Evolutionary conservation across 768 basidiomycete genomes (phyloP), one percentile per base, ranked within the genome.

Genomic region (Pleurotus tuoliensis): DNA sequence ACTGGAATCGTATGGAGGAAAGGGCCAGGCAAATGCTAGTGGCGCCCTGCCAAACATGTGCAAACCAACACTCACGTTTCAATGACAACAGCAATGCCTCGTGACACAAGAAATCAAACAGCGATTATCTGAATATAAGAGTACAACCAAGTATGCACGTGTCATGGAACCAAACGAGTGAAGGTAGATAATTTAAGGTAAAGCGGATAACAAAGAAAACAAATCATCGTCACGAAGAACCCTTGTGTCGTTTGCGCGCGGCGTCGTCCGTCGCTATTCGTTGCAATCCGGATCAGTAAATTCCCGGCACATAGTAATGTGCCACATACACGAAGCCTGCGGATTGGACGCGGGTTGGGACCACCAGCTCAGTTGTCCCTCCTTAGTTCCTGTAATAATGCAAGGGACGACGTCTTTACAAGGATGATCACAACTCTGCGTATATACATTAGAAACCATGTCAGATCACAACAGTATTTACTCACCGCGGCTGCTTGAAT

Each of bases 291-390:
- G 18, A 47, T 47, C 24, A 47, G 46, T 47, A 16, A 24, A 22
- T 12, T 16, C 22, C 22, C 16, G 7, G 30, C 16, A 34, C 49
- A 51, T 16, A 25, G 7, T 16, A 37, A 16, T 12, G 0, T 43
- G 30, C 50, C 27, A 43, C 24, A 44, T 44, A 44, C 53, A 38
- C 24, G 40, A 27, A 43, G 39, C 40, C 22, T 18, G 40, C 8
- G 37, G 54, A n/a, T 16, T 18, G 24, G 27, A 58, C 34, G 59
- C 67, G 48, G 77, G 79, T 57, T 75, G 73, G 18, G 76, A 73
- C 83, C 83, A 87, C 85, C 85, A 86, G 20, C 73, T 75, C 41
- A 87, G 64, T 34, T 73, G 68, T 1, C 85, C 85, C 15, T 73
- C 64, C 61, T 75, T 79, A 24, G 85, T 85, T 8, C 83, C 84